These are phyloP conservation scores for Parascedosporium putredinis DNA, from an alignment of 2,329 filamentous ascomycete genomes.

Conservation along the genomic window DNA sequence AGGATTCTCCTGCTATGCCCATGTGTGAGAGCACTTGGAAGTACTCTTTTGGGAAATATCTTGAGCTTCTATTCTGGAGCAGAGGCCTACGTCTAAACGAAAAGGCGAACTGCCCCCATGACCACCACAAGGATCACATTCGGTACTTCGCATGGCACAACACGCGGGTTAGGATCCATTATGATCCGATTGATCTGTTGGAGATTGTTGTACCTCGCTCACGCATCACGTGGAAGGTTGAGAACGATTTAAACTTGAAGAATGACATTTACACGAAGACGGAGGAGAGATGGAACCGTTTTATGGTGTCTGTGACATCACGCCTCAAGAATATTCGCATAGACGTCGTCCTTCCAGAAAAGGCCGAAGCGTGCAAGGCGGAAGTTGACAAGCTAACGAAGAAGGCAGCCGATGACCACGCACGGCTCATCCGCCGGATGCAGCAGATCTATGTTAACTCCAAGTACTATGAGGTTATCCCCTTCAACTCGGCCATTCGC, in stretches of 20 bases:
- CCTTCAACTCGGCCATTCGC: slow-evolving; percentile 78
- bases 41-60: slow-evolving; percentile 95
- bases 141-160: slow-evolving; percentile 87
- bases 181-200: slow-evolving; percentile 82
- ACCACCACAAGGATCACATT: slow-evolving; percentile 84
- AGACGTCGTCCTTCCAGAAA: slow-evolving; percentile 82
- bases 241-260: slow-evolving; percentile 82
- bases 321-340: slow-evolving; percentile 82
- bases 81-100: slow-evolving; percentile 65
- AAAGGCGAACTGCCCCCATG: slow-evolving; percentile 68
- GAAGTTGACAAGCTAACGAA: slow-evolving; percentile 72
- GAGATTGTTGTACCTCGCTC: slow-evolving; percentile 89
- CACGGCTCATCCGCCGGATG: slow-evolving; percentile 61
- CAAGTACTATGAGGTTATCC: slow-evolving; percentile 94
- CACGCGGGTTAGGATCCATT: slow-evolving; percentile 78
- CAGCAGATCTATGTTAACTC: slow-evolving; percentile 88
- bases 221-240: slow-evolving; percentile 94
- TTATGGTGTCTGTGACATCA: slow-evolving; percentile 77
- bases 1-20: slow-evolving; percentile 76
- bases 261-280: slow-evolving; percentile 80
- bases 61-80: slow-evolving; percentile 97
- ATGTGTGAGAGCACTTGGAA: slow-evolving; percentile 97
- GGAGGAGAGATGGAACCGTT: slow-evolving; percentile 72
- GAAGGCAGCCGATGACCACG: slow-evolving; percentile 75
- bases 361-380: slow-evolving; percentile 67